Evolutionary conservation across 345 rosid species (phyloP).

Genomic region (Euphorbia tirucalli): DNA sequence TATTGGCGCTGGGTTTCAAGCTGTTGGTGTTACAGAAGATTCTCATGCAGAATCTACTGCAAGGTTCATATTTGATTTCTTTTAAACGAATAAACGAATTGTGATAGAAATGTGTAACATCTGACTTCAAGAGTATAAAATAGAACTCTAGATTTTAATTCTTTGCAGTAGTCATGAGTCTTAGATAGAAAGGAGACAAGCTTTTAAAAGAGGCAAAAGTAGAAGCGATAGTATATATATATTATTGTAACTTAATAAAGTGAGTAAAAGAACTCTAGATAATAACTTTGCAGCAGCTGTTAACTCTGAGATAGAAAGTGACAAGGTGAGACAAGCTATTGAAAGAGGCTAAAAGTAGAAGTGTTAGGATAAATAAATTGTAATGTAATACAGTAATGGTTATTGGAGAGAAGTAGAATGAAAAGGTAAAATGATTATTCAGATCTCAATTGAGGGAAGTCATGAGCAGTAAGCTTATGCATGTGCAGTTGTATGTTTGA

Average conservation of each 20-base stretch:
- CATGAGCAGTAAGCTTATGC: background rate
- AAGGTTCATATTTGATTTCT: constrained; percentile 42
- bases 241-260: too few species aligned
- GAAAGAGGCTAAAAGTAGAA: too few species aligned
- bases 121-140: background rate
- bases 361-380: background rate
- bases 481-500: background rate
- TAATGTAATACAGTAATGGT: too few species aligned
- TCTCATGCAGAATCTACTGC: constrained; percentile 45
- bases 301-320: too few species aligned
- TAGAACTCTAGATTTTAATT: background rate
- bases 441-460: background rate
- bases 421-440: background rate
- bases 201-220: background rate
- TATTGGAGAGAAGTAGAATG: background rate
- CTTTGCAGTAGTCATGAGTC: background rate
- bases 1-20: constrained; percentile 35
- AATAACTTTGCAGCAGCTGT: too few species aligned
- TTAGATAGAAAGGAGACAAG: background rate
- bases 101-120: background rate
- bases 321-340: too few species aligned
- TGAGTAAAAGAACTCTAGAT: too few species aligned
- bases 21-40: constrained; percentile 43
- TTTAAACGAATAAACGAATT: constrained; percentile 5
- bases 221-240: too few species aligned